Base-by-base conservation (phyloP, 2,329 filamentous ascomycete genomes). In the Stemphylium vesicarium region DNA sequence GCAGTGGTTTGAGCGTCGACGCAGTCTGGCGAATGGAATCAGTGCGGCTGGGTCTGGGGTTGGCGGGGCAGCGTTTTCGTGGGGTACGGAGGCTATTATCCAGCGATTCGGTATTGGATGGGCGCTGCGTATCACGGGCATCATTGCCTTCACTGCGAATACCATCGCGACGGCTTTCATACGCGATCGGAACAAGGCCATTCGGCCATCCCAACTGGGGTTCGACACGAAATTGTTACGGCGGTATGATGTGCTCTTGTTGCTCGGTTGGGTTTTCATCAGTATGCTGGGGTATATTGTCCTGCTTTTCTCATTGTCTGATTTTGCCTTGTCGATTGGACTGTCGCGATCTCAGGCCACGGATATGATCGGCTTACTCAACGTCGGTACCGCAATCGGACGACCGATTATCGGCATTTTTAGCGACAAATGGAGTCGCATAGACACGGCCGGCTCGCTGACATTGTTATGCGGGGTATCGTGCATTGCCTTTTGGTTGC, bases 201-300 rank as follows among this genome's bases (percentile, higher is more conserved):
- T 78, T 52, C 58, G 70, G 50, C 66, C 75, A 20, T 50, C 71
- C 16, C 61, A 75, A 66, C 59, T 72, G 49, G 56, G 69, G 15
- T 76, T 80, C 53, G 64, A 77, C 26, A 46, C 65, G 13, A 54
- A 72, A 53, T 68, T 79, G 6, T 62, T 80, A 1, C 57, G 60
- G n/a, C 69, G 72, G 10, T 67, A 72, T 15, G 67, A 73, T 2
- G 74, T 78, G 0, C 13, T 75, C 3, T 57, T 80, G 3, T 60
- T 80, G 29, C 67, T 79, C 3, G 55, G 57, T 0, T 82, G 78
- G 76, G 75, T 70, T 7, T 80, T 82, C 50, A 66, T 77, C 18
- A 78, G 71, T 48, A 76, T 82, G 66, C 62, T 82, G 2, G 80
- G 80, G 1, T 82, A 82, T 52, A 78, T 82, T 50, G 71, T 74